These are phyloP conservation scores for Calamus simplicifolius DNA, from an alignment of 176 grass and related monocot genomes.

Conservation along the genomic window DNA sequence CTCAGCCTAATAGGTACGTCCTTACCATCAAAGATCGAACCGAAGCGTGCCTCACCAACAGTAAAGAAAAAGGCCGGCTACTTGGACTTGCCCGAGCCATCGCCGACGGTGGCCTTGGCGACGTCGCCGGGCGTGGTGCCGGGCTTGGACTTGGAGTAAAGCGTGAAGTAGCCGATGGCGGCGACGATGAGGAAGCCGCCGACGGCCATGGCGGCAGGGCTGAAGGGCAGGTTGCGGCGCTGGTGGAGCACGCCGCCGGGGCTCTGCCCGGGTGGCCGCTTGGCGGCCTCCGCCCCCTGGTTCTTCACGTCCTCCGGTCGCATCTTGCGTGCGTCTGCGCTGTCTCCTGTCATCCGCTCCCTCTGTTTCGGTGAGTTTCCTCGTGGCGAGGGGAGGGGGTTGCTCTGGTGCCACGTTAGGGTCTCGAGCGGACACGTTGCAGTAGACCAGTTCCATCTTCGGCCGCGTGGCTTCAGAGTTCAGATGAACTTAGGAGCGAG, in stretches of 20 bases:
- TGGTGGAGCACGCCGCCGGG: constrained; percentile 72
- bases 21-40: too few relatives aligned
- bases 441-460: too few relatives aligned
- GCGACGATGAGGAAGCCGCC: constrained; percentile 55
- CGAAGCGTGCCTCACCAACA: too few relatives aligned
- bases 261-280: constrained; percentile 36
- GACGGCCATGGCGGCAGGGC: constrained; percentile 35
- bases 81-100: constrained; percentile 6
- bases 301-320: constrained; percentile 40
- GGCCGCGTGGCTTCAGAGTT: too few relatives aligned
- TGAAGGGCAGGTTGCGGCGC: constrained; percentile 57
- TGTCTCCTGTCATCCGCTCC: constrained; percentile 1
- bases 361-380: too few relatives aligned
- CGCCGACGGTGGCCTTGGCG: constrained; percentile 48
- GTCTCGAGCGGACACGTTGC: too few relatives aligned
- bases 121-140: constrained; percentile 61
- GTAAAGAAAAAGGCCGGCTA: too few relatives aligned
- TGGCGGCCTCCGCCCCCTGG: constrained; percentile 52
- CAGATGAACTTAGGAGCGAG: too few relatives aligned
- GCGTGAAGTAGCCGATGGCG: constrained; percentile 40
- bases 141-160: constrained; percentile 56
- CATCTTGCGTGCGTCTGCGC: constrained; percentile 74
- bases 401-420: too few relatives aligned
- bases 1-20: too few relatives aligned
- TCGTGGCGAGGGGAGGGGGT: too few relatives aligned